Percentiles rank a stretch among this genome's conserved stretches.
Evolutionary conservation across 805 yeast genomes (phyloP).

Genomic region (Pichia cabralensis): DNA sequence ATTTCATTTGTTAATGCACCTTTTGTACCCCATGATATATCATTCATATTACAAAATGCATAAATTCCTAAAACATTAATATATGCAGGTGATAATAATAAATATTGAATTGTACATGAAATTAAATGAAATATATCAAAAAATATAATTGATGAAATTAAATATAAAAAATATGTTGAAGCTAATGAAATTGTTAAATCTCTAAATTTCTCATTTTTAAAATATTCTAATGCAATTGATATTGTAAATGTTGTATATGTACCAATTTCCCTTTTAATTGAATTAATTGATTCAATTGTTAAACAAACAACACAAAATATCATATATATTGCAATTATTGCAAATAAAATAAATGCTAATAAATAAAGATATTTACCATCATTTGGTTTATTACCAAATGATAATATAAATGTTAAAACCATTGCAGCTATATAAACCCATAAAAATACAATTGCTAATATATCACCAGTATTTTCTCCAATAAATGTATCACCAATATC

Average conservation of each 20-base stretch:
- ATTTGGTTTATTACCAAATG: constrained; percentile 89
- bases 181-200: constrained; percentile 74
- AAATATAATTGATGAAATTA: constrained; percentile 65
- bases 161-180: constrained; percentile 73
- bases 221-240: constrained; percentile 31
- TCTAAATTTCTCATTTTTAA: constrained; percentile 62
- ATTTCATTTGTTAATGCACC: constrained; percentile 52
- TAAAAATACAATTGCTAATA: constrained; percentile 67
- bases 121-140: constrained; percentile 87
- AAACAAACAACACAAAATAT: constrained; percentile 65
- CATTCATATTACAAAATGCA: constrained; percentile 92
- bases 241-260: constrained; percentile 19
- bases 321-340: constrained; percentile 78
- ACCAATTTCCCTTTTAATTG: constrained; percentile 33
- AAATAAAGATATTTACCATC: constrained; percentile 74
- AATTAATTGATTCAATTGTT: constrained; percentile 46
- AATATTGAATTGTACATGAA: constrained; percentile 75
- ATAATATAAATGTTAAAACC: constrained; percentile 72
- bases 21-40: constrained; percentile 95
- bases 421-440: constrained; percentile 78
- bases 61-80: constrained; percentile 84
- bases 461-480: constrained; percentile 54
- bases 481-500: constrained; percentile 45
- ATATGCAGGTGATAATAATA: constrained; percentile 77
- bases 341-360: constrained; percentile 63